Percentiles rank a stretch among this genome's conserved stretches.
Evolutionary conservation across 208 protist species (phyloP).

Genomic region (Jaenimonas drosophilae): DNA sequence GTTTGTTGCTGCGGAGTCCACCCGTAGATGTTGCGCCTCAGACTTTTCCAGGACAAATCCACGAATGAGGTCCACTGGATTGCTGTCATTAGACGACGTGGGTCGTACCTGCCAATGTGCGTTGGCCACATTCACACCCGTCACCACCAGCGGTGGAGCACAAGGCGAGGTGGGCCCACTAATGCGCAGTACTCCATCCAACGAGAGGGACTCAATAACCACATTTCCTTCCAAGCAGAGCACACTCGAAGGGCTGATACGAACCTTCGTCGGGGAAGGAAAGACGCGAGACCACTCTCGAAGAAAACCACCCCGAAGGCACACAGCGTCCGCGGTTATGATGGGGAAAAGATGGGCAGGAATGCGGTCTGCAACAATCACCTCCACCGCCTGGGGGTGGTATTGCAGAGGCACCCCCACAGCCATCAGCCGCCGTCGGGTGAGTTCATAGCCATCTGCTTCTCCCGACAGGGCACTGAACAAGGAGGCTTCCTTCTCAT

Average conservation of each 20-base stretch:
- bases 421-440: slow-evolving; percentile 45
- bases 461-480: slow-evolving; percentile 72
- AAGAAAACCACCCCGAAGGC: slow-evolving; percentile 4
- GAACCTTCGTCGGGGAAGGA: slow-evolving; percentile 33
- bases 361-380: slow-evolving; percentile 9
- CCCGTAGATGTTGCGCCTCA: neutral
- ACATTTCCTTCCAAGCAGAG: slow-evolving; percentile 69
- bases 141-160: slow-evolving; percentile 29
- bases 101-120: slow-evolving; percentile 31
- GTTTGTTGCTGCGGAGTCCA: too few species aligned
- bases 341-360: slow-evolving; percentile 27
- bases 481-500: slow-evolving; percentile 19
- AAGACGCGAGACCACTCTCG: slow-evolving; percentile 29
- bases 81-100: slow-evolving; percentile 2
- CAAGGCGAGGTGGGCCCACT: slow-evolving; percentile 18
- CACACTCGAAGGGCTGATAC: slow-evolving; percentile 44
- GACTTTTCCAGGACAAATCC: slow-evolving; percentile 67
- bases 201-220: slow-evolving; percentile 48
- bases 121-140: slow-evolving; percentile 34
- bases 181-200: slow-evolving; percentile 58
- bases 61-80: slow-evolving; percentile 56
- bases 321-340: slow-evolving; percentile 21
- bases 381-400: neutral
- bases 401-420: slow-evolving; percentile 24
- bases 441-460: slow-evolving; percentile 50